A percentile compares a stretch with the other conserved stretches of the same genome.
phyloP scores from a whole-genome alignment of 2,329 filamentous ascomycete species.

The Fusarium mexicanum region DNA sequence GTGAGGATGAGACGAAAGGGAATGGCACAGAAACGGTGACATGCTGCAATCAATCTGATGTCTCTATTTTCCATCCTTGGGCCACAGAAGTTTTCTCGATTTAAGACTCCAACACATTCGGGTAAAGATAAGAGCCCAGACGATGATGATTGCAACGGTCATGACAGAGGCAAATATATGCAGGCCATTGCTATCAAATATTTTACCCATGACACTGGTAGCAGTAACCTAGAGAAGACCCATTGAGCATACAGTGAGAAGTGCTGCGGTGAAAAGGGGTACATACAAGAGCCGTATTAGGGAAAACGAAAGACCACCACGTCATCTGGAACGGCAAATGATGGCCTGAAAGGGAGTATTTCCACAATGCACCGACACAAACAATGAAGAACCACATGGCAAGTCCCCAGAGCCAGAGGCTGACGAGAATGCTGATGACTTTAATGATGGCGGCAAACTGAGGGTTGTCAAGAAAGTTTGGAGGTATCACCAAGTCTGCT shows the following conservation, averaged over 20 bases:
- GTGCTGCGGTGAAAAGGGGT: background rate
- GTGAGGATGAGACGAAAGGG: background rate
- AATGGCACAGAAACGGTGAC: background rate
- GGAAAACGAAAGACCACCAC: conserved; percentile 86
- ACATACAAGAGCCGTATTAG: conserved; percentile 74
- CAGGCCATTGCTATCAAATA: conserved; percentile 68
- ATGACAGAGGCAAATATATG: conserved; percentile 74
- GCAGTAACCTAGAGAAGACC: conserved; percentile 62
- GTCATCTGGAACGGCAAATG: conserved; percentile 83
- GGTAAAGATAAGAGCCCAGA: conserved; percentile 74
- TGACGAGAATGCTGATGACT: conserved; percentile 67
- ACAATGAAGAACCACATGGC: conserved; percentile 87
- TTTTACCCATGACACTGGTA: conserved; percentile 75
- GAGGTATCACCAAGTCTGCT: conserved; percentile 54
- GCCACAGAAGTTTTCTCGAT: conserved; percentile 77
- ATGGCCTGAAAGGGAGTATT: conserved; percentile 65
- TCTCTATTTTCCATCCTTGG: conserved; percentile 61
- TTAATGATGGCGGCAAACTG: conserved; percentile 57
- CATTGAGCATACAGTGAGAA: background rate
- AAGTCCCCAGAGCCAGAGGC: conserved; percentile 85
- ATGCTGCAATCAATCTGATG: background rate
- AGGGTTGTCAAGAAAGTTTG: conserved; percentile 53
- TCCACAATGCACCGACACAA: conserved; percentile 78
- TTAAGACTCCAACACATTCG: conserved; percentile 77
- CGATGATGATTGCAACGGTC: conserved; percentile 70